A percentile compares a stretch with the other conserved stretches of the same genome.
These are phyloP conservation scores for Cryphonectria japonica DNA, from an alignment of 2,329 filamentous ascomycete species.

Conservation along the genomic window DNA sequence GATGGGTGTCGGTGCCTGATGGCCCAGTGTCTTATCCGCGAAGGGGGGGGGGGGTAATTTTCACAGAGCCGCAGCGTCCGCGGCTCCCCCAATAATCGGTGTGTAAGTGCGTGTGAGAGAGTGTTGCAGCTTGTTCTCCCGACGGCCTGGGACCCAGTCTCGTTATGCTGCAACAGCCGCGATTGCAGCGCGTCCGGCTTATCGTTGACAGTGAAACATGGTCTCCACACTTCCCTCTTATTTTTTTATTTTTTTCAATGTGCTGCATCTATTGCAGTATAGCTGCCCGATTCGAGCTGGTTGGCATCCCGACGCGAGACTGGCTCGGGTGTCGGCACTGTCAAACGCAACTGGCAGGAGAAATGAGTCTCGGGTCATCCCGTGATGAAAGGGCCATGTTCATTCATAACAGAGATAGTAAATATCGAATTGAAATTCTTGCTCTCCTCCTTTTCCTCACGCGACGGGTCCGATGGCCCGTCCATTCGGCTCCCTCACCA, in stretches of 20 bases:
- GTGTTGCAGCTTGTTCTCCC: background rate
- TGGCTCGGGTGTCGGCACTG: slow-evolving; percentile 6
- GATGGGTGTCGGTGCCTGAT: background rate
- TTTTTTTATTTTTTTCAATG: background rate
- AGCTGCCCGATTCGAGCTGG: background rate
- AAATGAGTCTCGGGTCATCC: background rate
- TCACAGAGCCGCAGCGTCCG: background rate
- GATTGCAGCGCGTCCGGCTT: background rate
- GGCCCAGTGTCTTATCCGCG: background rate
- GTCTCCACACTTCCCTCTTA: background rate
- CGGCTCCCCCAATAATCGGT: background rate
- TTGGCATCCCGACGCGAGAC: background rate
- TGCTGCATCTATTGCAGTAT: background rate
- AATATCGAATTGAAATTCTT: background rate
- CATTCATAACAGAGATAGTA: background rate
- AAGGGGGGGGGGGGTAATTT: background rate
- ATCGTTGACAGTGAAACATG: background rate
- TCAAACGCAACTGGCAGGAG: background rate
- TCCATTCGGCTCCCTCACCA: background rate
- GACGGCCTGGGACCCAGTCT: background rate
- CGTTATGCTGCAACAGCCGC: background rate
- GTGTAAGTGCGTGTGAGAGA: background rate
- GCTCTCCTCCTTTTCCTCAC: background rate
- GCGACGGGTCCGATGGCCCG: background rate
- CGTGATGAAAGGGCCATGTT: background rate